Evolutionary conservation across 192 early-diverging fungal genomes (phyloP).

Genomic region (Spizellomyces punctatus): DNA sequence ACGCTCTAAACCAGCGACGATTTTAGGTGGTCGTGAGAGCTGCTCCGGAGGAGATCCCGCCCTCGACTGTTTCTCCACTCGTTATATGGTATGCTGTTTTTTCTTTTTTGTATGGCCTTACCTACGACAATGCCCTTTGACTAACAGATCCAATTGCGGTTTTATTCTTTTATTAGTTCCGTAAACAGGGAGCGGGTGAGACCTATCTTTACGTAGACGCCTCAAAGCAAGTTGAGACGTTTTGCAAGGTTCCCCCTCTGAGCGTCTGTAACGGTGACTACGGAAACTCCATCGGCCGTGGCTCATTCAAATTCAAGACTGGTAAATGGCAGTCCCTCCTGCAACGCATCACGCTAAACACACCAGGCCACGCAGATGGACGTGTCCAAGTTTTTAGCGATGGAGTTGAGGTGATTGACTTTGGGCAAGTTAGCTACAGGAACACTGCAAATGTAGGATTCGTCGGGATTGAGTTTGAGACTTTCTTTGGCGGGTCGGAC

Average conservation of each 20-base stretch:
- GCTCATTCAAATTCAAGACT: conserved; percentile 44
- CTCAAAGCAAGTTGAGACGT: conserved; percentile 4
- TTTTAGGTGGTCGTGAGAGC: conserved; percentile 36
- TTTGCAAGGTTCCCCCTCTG: conserved; percentile 40
- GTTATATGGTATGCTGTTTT: conserved; percentile 45
- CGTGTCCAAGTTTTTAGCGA: conserved; percentile 26
- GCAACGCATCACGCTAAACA: conserved; percentile 49
- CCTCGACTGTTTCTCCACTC: conserved; percentile 58
- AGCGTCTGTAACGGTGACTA: conserved; percentile 55
- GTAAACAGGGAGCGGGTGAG: conserved; percentile 51
- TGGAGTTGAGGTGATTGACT: conserved; percentile 31
- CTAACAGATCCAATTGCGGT: no score
- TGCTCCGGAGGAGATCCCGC: conserved; percentile 58
- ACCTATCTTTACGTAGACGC: conserved; percentile 51
- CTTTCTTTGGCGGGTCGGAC: conserved; percentile 45
- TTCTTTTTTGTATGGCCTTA: not conserved
- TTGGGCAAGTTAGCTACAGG: conserved; percentile 16
- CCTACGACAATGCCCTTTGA: conserved; percentile 20
- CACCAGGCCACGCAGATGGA: conserved; percentile 20
- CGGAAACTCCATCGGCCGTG: conserved; percentile 58
- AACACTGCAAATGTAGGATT: conserved; percentile 20
- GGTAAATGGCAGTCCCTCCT: conserved; percentile 51
- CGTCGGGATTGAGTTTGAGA: conserved; percentile 46
- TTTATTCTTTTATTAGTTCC: conserved; percentile 34
- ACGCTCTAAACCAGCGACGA: no score